Base-by-base conservation (phyloP, 495 filamentous ascomycete species). In the Trichoderma parareesei region DNA sequence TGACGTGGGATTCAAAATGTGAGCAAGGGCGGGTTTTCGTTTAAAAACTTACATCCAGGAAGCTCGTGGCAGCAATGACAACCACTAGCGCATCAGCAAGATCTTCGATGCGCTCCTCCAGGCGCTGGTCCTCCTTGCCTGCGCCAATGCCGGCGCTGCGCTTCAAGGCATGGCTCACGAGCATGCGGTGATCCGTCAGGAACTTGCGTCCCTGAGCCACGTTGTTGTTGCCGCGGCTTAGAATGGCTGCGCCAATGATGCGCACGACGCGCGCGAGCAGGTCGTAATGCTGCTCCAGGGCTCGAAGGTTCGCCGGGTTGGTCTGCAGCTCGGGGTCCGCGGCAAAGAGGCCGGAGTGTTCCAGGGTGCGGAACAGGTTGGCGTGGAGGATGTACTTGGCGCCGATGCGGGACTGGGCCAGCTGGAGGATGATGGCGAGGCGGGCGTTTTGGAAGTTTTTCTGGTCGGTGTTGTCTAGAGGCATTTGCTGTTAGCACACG, bases 281-380 rank as follows among this genome's bases (percentile, higher is more conserved):
- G 27, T 85, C 81, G 72, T 94, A 97, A 73, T 95, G 96, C 70
- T 86, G 87, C 62, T 83, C 84, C 5, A 96, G 77, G 4, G 91
- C 87, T 63, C 83, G 79, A 11, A 86, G 82, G 67, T 90, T 87
- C 38, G 66, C 60, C n/a, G 72, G 65, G 46, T 74, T 65, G 67
- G 93, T 82, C 37, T 92, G 91, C 65, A 98, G 85, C 74, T 99
- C 94, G 5, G 95, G 93, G 74, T 99, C 94, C 33, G 87, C 87
- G n/a, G 86, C 83, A 72, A 98, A 98, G 13, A 97, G 79, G 10
- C 84, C 81, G 4, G 92, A 94, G 35, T 88, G 83, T 27, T 87
- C 88, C 35, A 97, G 81, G 0, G 90, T 82, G 63, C 87, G 83
- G 79, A 99, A 95, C n/a, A 99, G 82, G 62, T 93, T 93, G 20